Percentiles rank a stretch among this genome's conserved stretches.
Conservation (phyloP, 2,329 filamentous ascomycete species). For the Chaetomium strumarium region DNA sequence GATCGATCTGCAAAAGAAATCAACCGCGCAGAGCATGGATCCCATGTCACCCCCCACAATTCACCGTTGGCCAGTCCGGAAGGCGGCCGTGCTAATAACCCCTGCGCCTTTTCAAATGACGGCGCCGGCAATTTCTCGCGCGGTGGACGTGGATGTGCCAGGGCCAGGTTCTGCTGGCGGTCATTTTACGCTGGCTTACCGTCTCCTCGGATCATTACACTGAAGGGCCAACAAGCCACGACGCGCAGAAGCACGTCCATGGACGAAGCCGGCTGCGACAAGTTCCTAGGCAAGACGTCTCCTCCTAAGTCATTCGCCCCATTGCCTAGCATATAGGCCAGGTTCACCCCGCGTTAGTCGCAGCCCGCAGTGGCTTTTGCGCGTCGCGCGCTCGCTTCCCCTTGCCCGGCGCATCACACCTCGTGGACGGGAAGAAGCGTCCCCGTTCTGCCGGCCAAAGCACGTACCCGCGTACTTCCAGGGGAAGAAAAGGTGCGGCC, state of each 20-base stretch:
- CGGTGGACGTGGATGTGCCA: conserved; percentile 5
- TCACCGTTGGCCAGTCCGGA: conserved; percentile 1
- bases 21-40: conserved; percentile 1
- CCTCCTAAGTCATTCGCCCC: too few relatives aligned
- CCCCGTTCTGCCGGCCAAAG: conserved; percentile 8
- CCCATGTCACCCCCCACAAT: not conserved
- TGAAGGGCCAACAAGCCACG: not conserved
- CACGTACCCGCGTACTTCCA: conserved; percentile 1
- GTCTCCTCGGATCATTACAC: not conserved
- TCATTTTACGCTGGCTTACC: not conserved
- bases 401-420: conserved; percentile 10
- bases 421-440: conserved; percentile 4
- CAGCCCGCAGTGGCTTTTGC: conserved; percentile 8
- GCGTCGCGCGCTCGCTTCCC: conserved; percentile 11
- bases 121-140: conserved; percentile 10
- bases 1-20: conserved; percentile 14
- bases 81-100: not conserved
- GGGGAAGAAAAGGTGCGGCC: conserved; percentile 1
- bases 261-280: too few relatives aligned
- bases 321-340: not conserved
- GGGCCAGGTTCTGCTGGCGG: not conserved
- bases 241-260: not conserved
- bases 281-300: too few relatives aligned
- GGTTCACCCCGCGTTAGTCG: conserved; percentile 14
- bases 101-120: not conserved